Base-by-base conservation (phyloP, 441 rosid genomes). In the Croton setiger region DNA sequence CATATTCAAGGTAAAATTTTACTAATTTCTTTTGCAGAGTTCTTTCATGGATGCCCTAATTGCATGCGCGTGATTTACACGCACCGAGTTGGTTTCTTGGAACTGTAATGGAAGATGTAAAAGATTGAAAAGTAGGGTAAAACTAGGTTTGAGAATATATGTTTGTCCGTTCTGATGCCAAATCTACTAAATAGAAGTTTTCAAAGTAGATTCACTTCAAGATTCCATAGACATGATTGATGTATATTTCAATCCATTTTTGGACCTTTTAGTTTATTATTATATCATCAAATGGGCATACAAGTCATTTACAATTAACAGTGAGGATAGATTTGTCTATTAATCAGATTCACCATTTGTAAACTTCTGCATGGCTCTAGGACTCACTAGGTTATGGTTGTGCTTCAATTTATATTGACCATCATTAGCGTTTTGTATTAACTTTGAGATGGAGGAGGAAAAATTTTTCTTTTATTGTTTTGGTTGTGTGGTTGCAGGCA, bases 1-100 rank as follows among this genome's bases (percentile, higher is more conserved):
- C 88, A 75, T 55, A 61, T 78, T 80, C 92, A 86, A 75, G 97
- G 98, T 89, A 79, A 79, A 27, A 27, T 27, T 27, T 27, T 27
- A 27, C 1, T 27, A 27, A 27, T 27, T 0, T 27, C 31, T 27
- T 47, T 18, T 45, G 23, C n/a, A n/a, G n/a, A 23, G 23, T 11
- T 48, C 36, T n/a, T 3, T 37, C 12, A 49, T 23, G 33, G 10
- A 43, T 66, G 71, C 56, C 75, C 67, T 66, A 53, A 11, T 8
- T 60, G 67, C 48, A 14, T 4, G 68, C 17, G 20, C 31, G 60
- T 54, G 67, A 13, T 4, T 11, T 7, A 5, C 37, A 60, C 55
- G 33, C 13, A 13, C 60, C 17, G 41, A 41, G 37, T 1, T 15
- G 37, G 37, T 20, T 27, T 7, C 48, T 58, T 17, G 21, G 43